Evolutionary conservation across 1,139 yeast species (phyloP), one percentile per base, ranked within the genome.

Genomic region (Zygosaccharomyces sapae): DNA sequence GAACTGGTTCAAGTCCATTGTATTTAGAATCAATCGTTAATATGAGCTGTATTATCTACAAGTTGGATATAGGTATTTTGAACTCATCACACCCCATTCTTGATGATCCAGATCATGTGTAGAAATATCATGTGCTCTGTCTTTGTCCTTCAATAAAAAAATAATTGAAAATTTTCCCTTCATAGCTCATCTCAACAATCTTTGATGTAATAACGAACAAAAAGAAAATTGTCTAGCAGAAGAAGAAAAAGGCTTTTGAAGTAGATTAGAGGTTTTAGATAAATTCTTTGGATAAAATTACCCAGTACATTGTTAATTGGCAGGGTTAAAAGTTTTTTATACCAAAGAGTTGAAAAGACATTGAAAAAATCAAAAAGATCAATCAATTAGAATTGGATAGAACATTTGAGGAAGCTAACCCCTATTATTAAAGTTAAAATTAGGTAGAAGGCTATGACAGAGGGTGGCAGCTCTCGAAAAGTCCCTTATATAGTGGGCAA

Each of bases 381-480:
- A 12, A 27, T 27, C n/a, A n/a, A n/a, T n/a, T 12, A 5, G 9
- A 8, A 1, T 27, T 27, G n/a, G 30, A 27, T 27, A 27, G n/a
- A 27, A 9, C 10, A 4, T 9, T 27, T 9, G 9, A 27, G 30
- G 4, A 12, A n/a, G n/a, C n/a, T 4, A 27, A 9, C 8, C 12
- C 8, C 9, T 4, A 27, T 9, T 27, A 9, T 27, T 9, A 9
- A 9, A 10, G 10, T 27, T 9, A 8, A 27, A 27, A 27, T 5
- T 27, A 9, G n/a, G 30, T 27, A 27, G 4, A 8, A 27, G 10
- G 9, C 24, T 20, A 57, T 57, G 62, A 56, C 54, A 22, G 59
- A 59, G 34, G 54, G 47, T 37, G 53, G 58, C 47, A 55, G 60
- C 37, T 30, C 66, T 30, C 51, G 55, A 59, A 59, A 43, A 47